Percentiles rank a stretch among this genome's conserved stretches.
Evolutionary conservation across 306 rosid species (phyloP).

Genomic region (Malus asiatica): DNA sequence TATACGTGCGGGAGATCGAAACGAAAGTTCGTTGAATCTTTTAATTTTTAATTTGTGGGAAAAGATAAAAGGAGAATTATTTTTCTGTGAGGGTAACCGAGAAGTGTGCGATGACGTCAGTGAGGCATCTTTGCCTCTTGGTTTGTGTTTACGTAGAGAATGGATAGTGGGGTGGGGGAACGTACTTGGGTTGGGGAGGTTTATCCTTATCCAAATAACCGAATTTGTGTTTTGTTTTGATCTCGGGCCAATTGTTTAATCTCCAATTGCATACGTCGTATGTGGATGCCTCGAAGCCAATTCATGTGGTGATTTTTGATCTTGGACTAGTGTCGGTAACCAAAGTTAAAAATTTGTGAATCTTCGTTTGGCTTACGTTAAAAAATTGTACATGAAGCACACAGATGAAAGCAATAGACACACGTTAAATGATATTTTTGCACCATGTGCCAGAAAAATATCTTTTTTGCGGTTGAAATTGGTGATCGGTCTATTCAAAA

Average conservation of each 20-base stretch:
- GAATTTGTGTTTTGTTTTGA: neutral
- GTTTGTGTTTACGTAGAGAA: constrained; percentile 25
- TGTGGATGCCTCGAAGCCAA: neutral
- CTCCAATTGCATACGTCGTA: neutral
- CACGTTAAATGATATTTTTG: no score
- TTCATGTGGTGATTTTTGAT: neutral
- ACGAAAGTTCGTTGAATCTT: neutral
- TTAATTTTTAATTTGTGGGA: neutral
- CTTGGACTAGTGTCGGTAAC: neutral
- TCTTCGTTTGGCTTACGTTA: no score
- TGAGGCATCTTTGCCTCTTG: constrained; percentile 2
- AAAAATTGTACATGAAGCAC: no score
- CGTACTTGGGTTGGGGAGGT: constrained; percentile 10
- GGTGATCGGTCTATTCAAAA: no score
- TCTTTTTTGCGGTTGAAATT: no score
- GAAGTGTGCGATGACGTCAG: constrained; percentile 38
- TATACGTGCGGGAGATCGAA: constrained; percentile 22
- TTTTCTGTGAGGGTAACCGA: constrained; percentile 16
- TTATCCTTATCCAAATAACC: constrained; percentile 48
- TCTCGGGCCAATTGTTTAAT: neutral
- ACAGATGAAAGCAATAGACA: no score
- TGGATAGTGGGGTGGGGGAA: neutral
- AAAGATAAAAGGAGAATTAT: neutral
- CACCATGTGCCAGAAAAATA: no score
- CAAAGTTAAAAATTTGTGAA: no score